Conservation (phyloP, 2,329 filamentous ascomycete genomes). For the Neurospora sp. region DNA sequence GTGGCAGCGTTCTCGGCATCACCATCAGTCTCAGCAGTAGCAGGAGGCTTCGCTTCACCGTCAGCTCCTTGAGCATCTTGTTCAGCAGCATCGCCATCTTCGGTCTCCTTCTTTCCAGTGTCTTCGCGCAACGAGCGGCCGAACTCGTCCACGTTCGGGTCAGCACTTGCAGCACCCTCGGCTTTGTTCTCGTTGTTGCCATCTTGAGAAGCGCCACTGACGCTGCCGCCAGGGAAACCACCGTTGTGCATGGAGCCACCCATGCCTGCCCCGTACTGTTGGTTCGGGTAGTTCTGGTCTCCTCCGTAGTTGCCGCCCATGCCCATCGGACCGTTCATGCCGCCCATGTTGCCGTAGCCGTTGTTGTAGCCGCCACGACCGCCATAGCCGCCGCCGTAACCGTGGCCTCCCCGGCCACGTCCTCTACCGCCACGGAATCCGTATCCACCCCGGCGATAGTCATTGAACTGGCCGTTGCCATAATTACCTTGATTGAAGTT, state of each 20-base stretch:
- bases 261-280: conserved; percentile 14
- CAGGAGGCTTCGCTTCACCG: conserved; percentile 17
- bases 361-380: conserved; percentile 28
- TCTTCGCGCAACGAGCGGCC: conserved; percentile 21
- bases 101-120: conserved; percentile 3
- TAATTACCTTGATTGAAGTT: conserved; percentile 73
- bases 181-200: conserved; percentile 16
- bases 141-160: conserved; percentile 23
- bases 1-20: conserved; percentile 15
- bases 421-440: conserved; percentile 54
- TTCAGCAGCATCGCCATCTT: conserved; percentile 8
- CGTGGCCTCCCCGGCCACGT: conserved; percentile 53
- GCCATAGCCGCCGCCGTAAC: conserved; percentile 38
- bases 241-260: conserved; percentile 7
- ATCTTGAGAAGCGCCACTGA: conserved; percentile 2
- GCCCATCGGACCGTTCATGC: not conserved
- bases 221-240: not conserved
- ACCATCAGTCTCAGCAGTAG: conserved; percentile 9
- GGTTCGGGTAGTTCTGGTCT: conserved; percentile 18
- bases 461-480: conserved; percentile 67
- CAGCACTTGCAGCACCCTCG: conserved; percentile 15
- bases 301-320: conserved; percentile 17
- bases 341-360: conserved; percentile 15
- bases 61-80: conserved; percentile 12
- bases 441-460: conserved; percentile 62